Evolutionary conservation across 176 grass and related monocot species (phyloP).

Genomic region (Bothriochloa decipiens): DNA sequence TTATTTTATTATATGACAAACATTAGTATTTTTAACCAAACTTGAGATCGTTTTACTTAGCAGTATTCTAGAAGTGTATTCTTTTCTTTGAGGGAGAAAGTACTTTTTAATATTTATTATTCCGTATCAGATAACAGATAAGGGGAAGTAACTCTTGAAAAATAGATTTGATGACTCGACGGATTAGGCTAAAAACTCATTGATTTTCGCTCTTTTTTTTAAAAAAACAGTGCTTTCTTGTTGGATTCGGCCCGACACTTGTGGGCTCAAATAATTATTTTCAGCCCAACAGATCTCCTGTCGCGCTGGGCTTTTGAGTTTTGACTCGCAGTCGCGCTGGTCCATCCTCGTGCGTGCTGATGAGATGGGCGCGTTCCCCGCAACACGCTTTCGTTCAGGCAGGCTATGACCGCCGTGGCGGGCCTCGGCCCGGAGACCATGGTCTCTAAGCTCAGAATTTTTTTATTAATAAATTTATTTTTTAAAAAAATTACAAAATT

Average conservation of each 20-base stretch:
- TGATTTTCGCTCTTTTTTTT: not conserved
- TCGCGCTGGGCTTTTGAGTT: not conserved
- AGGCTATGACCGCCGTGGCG: not conserved
- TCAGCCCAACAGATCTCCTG: not conserved
- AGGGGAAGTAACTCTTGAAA: no score
- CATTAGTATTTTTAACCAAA: not conserved
- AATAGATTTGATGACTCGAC: not conserved
- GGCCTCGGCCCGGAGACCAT: constrained; percentile 26
- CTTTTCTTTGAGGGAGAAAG: not conserved
- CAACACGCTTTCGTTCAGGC: constrained; percentile 41
- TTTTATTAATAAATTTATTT: no score
- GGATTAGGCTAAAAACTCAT: not conserved
- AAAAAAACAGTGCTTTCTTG: not conserved
- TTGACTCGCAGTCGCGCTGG: not conserved
- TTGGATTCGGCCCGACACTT: not conserved
- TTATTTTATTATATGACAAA: not conserved
- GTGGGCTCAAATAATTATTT: not conserved
- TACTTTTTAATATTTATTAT: not conserved
- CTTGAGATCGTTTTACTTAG: not conserved
- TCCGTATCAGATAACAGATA: no score
- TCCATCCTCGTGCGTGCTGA: constrained; percentile 36
- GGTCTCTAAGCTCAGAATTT: constrained; percentile 49
- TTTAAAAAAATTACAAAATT: no score
- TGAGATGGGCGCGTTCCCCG: constrained; percentile 45
- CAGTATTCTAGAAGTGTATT: not conserved